Evolutionary conservation across 2,329 filamentous ascomycete genomes (phyloP).

Genomic region (Microdochium paspali): DNA sequence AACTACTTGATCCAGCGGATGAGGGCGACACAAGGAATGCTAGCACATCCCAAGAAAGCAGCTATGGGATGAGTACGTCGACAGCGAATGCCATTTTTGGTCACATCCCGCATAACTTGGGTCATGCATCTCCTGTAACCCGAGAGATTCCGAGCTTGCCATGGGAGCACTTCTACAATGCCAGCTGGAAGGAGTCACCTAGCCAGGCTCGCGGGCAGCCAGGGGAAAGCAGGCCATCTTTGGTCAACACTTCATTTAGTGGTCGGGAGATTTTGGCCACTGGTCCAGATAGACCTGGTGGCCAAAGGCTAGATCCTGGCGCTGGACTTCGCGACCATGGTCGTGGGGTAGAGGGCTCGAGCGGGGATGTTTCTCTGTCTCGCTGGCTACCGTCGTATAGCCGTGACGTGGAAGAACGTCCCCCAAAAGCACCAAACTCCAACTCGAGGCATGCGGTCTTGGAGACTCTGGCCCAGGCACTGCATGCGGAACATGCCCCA

Average conservation of each 20-base stretch:
- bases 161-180: conserved; percentile 36
- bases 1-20: conserved; percentile 20
- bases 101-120: conserved; percentile 22
- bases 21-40: conserved; percentile 12
- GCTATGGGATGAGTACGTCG: conserved; percentile 44
- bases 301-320: no score
- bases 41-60: conserved; percentile 28
- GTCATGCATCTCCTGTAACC: conserved; percentile 20
- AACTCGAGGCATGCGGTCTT: conserved; percentile 15
- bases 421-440: conserved; percentile 5
- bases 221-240: conserved; percentile 7
- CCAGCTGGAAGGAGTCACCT: conserved; percentile 4
- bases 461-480: conserved; percentile 12
- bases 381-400: neutral
- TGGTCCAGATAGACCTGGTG: no score
- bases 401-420: conserved; percentile 5
- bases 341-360: no score
- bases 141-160: conserved; percentile 34
- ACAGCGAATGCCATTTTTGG: conserved; percentile 42
- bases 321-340: no score
- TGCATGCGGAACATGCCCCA: conserved; percentile 16
- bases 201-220: conserved; percentile 12
- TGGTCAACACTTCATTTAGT: conserved; percentile 12
- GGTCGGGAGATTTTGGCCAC: neutral
- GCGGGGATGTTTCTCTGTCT: conserved; percentile 6